These are phyloP conservation scores for Pyricularia grisea DNA, from an alignment of 2,329 filamentous ascomycete species.

Conservation along the genomic window DNA sequence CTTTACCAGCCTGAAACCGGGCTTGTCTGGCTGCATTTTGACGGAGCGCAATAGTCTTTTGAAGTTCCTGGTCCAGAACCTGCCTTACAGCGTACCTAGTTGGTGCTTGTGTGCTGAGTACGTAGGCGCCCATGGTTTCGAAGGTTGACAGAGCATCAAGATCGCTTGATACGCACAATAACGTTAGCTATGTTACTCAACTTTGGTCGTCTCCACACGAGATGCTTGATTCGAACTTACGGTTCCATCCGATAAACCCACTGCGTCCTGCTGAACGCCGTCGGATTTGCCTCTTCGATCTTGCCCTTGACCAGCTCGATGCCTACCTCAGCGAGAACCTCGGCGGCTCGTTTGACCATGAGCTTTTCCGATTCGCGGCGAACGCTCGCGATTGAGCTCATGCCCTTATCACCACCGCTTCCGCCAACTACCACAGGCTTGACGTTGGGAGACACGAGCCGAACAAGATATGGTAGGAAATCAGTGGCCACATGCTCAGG, in stretches of 20 bases:
- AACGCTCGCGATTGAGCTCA: slow-evolving; percentile 60
- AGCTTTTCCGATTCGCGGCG: slow-evolving; percentile 75
- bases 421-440: slow-evolving; percentile 80
- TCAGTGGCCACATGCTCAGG: slow-evolving; percentile 70
- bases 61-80: slow-evolving; percentile 84
- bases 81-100: slow-evolving; percentile 90
- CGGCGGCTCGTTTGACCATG: slow-evolving; percentile 71
- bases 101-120: slow-evolving; percentile 52
- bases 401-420: slow-evolving; percentile 52
- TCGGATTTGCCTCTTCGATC: slow-evolving; percentile 47
- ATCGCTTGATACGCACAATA: slow-evolving; percentile 27
- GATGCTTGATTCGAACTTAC: slow-evolving; percentile 37
- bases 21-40: slow-evolving; percentile 58
- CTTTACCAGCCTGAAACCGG: slow-evolving; percentile 44
- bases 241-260: slow-evolving; percentile 96
- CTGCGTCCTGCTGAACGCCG: slow-evolving; percentile 43
- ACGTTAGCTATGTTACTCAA: background rate
- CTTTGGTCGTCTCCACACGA: background rate
- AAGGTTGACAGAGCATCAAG: slow-evolving; percentile 74
- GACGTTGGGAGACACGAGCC: slow-evolving; percentile 79
- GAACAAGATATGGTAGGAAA: slow-evolving; percentile 73
- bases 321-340: slow-evolving; percentile 74
- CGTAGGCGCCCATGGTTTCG: slow-evolving; percentile 51
- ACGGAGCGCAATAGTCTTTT: slow-evolving; percentile 58
- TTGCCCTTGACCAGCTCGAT: slow-evolving; percentile 72